Percentiles rank a stretch among this genome's conserved stretches.
These are phyloP conservation scores for Colletotrichum tropicicola DNA, from an alignment of 2,329 filamentous ascomycete genomes.

Conservation along the genomic window DNA sequence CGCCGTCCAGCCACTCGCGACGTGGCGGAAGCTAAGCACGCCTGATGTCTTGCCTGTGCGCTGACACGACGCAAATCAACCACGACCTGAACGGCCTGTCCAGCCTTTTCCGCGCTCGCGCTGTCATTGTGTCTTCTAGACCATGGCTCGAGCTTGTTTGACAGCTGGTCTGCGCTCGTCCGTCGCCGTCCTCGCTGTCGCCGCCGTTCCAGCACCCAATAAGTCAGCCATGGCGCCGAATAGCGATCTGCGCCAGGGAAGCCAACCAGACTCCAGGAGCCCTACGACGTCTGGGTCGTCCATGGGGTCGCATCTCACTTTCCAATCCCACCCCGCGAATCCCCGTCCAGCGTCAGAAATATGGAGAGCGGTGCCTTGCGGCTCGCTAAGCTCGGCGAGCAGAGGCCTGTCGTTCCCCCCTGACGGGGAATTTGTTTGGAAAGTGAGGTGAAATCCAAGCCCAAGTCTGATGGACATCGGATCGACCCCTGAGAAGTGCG, in stretches of 20 bases:
- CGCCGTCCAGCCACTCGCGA: slow-evolving; percentile 1
- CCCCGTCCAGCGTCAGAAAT: slow-evolving; percentile 20
- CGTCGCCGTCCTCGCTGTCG: neutral
- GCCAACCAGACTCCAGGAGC: slow-evolving; percentile 17
- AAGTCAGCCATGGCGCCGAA: slow-evolving; percentile 19
- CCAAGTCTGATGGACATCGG: slow-evolving; percentile 9
- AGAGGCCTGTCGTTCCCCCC: neutral
- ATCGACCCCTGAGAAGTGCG: slow-evolving; percentile 8
- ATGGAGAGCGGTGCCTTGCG: slow-evolving; percentile 6
- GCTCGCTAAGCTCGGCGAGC: slow-evolving; percentile 10
- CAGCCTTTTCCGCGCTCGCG: neutral
- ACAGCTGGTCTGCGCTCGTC: slow-evolving; percentile 12
- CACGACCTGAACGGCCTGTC: neutral
- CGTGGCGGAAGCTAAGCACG: slow-evolving; percentile 2
- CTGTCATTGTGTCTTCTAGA: neutral
- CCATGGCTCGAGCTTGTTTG: too few relatives aligned
- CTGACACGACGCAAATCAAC: neutral
- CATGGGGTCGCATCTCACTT: slow-evolving; percentile 18
- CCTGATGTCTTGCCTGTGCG: slow-evolving; percentile 1
- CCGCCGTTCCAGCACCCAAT: neutral
- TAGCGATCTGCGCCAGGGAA: slow-evolving; percentile 26
- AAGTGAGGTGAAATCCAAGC: neutral
- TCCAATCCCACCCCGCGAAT: neutral
- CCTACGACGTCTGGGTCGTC: neutral
- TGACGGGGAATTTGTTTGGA: slow-evolving; percentile 10